Evolutionary conservation across 306 rosid species (phyloP).

Genomic region (Glycine soja): DNA sequence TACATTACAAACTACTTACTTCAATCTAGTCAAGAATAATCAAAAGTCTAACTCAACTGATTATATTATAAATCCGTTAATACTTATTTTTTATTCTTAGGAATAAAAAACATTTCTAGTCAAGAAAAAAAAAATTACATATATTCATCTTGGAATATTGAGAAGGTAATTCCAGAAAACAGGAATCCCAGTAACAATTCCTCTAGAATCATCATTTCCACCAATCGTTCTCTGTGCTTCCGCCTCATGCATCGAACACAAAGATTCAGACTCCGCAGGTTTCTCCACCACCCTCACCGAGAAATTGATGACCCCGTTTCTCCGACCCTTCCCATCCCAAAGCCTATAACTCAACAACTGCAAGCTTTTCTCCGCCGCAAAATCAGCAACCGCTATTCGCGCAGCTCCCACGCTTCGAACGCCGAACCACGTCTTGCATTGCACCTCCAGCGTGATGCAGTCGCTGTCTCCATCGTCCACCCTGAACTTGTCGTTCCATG

Average conservation of each 20-base stretch:
- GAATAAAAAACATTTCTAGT: not conserved
- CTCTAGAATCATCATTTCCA: not conserved
- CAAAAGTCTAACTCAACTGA: too few relatives aligned
- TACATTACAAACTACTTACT: not conserved
- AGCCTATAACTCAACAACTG: conserved; percentile 65
- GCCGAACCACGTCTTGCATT: conserved; percentile 45
- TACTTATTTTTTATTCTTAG: too few relatives aligned
- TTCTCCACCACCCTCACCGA: conserved; percentile 53
- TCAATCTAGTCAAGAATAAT: not conserved
- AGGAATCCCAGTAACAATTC: conserved; percentile 61
- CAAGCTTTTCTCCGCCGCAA: conserved; percentile 48
- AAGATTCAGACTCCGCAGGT: not conserved
- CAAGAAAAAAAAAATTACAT: not conserved
- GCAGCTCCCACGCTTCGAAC: conserved; percentile 48
- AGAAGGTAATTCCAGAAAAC: conserved; percentile 41
- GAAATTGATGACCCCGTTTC: conserved; percentile 62
- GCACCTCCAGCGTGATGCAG: conserved; percentile 49
- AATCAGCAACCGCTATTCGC: conserved; percentile 52
- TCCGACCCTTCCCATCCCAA: conserved; percentile 51
- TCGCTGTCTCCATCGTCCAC: conserved; percentile 32
- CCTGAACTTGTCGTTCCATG: conserved; percentile 55
- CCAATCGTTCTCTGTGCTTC: not conserved
- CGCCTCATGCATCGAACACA: not conserved
- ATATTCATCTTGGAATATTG: not conserved
- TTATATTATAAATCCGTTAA: too few relatives aligned